Conservation (phyloP, 805 yeast species). For the Candida corydali region DNA sequence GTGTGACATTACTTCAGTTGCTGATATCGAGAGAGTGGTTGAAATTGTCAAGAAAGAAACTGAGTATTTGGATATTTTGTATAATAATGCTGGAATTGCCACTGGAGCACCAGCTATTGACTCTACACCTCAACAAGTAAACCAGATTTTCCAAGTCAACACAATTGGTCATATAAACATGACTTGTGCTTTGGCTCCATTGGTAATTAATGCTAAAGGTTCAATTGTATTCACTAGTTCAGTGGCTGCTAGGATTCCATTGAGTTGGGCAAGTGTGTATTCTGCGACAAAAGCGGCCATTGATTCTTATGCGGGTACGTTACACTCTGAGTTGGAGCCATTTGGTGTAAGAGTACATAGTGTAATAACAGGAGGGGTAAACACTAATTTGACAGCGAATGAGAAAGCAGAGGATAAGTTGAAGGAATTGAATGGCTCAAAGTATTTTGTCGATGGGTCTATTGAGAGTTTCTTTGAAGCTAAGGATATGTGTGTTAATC, state of each 20-base stretch:
- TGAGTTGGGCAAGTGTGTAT: conserved; percentile 32
- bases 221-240: conserved; percentile 36
- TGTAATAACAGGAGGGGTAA: conserved; percentile 38
- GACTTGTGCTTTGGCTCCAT: conserved; percentile 28
- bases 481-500: conserved; percentile 18
- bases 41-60: conserved; percentile 19
- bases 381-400: conserved; percentile 25
- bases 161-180: conserved; percentile 35
- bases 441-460: conserved; percentile 18
- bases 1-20: conserved; percentile 33
- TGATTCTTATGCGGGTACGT: conserved; percentile 27
- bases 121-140: conserved; percentile 18
- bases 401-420: not conserved
- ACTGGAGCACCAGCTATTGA: conserved; percentile 29
- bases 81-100: conserved; percentile 39
- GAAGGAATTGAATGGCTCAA: conserved; percentile 8
- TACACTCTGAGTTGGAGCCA: conserved; percentile 32
- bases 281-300: conserved; percentile 39
- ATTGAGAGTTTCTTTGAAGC: conserved; percentile 15
- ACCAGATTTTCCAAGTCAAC: conserved; percentile 26
- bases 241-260: conserved; percentile 27
- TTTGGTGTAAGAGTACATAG: conserved; percentile 37
- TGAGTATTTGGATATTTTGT: conserved; percentile 30
- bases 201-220: conserved; percentile 31
- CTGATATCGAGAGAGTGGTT: conserved; percentile 21